Percentiles rank a stretch among this genome's conserved stretches.
phyloP scores from a whole-genome alignment of 371 early-diverging fungal genomes.

The Syncephalis fuscata region DNA sequence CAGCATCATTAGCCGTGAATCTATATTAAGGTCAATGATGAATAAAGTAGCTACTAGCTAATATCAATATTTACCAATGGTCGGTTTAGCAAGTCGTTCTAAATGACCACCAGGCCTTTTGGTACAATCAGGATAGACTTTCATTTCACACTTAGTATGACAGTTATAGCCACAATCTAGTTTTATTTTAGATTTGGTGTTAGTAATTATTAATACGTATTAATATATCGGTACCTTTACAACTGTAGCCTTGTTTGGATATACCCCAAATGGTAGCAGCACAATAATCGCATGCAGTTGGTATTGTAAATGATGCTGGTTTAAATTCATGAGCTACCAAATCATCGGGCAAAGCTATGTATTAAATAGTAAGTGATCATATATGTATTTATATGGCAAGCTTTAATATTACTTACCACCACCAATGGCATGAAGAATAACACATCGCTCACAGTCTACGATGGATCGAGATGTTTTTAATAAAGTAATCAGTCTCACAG shows the following conservation, averaged over 20 bases:
- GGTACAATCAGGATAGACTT: constrained; percentile 59
- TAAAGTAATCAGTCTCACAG: constrained; percentile 23
- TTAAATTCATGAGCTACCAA: constrained; percentile 51
- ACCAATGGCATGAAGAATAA: not conserved
- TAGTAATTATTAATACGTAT: too few relatives aligned
- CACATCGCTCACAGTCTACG: not conserved
- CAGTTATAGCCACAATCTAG: constrained; percentile 70
- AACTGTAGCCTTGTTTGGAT: constrained; percentile 57
- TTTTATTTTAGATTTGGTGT: too few relatives aligned
- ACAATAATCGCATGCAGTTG: constrained; percentile 66
- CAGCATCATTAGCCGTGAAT: too few relatives aligned
- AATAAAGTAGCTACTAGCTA: not conserved
- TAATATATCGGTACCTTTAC: constrained; percentile 45
- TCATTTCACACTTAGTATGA: constrained; percentile 75
- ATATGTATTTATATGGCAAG: too few relatives aligned
- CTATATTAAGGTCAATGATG: too few relatives aligned
- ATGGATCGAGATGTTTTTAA: constrained; percentile 5
- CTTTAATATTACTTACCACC: not conserved
- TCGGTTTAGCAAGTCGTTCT: not conserved
- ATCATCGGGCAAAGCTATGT: constrained; percentile 22
- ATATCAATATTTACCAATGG: too few relatives aligned
- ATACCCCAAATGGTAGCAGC: constrained; percentile 56
- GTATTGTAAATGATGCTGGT: constrained; percentile 55
- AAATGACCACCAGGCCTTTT: constrained; percentile 1
- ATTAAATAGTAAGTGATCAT: too few relatives aligned